Conservation (phyloP, 371 early-diverging fungal species). For the Aphelidium insulamus region DNA sequence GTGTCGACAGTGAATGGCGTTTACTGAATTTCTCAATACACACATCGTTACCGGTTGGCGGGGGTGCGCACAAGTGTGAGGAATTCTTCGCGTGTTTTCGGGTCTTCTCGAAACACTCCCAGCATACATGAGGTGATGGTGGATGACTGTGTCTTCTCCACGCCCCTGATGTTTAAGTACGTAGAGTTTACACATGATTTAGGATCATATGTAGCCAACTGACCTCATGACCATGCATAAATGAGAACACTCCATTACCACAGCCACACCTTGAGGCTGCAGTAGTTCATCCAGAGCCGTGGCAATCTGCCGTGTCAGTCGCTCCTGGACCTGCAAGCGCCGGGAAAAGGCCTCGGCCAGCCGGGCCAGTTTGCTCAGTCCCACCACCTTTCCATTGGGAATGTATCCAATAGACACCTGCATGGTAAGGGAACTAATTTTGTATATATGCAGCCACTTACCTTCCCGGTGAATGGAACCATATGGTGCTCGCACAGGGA, state of each 20-base stretch:
- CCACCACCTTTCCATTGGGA: conserved; percentile 81
- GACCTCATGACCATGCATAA: conserved; percentile 90
- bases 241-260: conserved; percentile 76
- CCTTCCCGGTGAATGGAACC: conserved; percentile 93
- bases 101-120: conserved; percentile 73
- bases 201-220: too few species aligned
- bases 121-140: conserved; percentile 91
- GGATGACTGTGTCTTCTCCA: conserved; percentile 3
- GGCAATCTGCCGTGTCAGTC: conserved; percentile 92
- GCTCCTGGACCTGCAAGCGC: conserved; percentile 91
- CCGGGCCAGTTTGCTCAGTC: conserved; percentile 87
- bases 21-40: too few species aligned
- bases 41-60: too few species aligned
- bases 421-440: neutral
- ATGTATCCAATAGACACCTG: conserved; percentile 86
- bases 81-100: conserved; percentile 90
- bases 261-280: conserved; percentile 91
- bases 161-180: too few species aligned
- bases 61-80: too few species aligned
- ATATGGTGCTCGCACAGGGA: conserved; percentile 96
- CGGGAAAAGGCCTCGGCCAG: conserved; percentile 93
- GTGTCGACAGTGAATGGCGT: too few species aligned
- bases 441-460: conserved; percentile 5
- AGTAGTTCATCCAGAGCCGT: conserved; percentile 66
- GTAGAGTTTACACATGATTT: too few species aligned